Evolutionary conservation across 352 stramenopile genomes (phyloP).

Genomic region (Phytopythium oedochilum): DNA sequence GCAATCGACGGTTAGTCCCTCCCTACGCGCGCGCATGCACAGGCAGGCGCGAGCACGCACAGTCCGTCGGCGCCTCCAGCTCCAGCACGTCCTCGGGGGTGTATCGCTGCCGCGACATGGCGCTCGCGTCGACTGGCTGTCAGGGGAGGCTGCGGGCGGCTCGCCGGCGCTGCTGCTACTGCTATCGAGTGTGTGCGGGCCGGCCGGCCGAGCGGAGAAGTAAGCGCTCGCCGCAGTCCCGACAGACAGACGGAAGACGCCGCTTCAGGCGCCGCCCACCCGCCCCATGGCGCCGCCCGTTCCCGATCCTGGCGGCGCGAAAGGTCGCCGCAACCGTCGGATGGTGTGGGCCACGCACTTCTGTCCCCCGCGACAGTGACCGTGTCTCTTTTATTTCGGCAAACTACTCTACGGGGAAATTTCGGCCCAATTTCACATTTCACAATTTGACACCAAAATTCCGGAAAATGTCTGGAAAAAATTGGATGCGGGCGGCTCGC

Average conservation of each 20-base stretch:
- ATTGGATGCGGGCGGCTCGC: neutral
- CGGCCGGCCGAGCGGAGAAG: neutral
- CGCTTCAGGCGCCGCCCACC: neutral
- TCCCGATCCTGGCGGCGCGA: neutral
- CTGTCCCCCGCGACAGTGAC: neutral
- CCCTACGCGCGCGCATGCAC: too few relatives aligned
- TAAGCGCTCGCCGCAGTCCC: neutral
- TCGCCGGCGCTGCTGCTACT: neutral
- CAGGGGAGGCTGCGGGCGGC: too few relatives aligned
- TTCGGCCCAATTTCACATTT: too few relatives aligned
- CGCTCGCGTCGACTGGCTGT: constrained; percentile 6
- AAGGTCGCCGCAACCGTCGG: neutral
- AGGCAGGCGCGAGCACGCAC: constrained; percentile 22
- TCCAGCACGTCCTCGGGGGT: constrained; percentile 82
- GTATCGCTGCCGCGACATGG: constrained; percentile 70
- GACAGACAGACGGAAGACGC: neutral
- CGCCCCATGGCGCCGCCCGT: neutral
- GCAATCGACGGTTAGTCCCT: too few relatives aligned
- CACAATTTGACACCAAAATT: constrained; percentile 3
- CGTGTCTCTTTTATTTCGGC: too few relatives aligned
- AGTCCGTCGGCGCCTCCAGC: constrained; percentile 67
- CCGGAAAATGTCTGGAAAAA: neutral
- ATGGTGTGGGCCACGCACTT: neutral
- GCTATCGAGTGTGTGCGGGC: constrained; percentile 13
- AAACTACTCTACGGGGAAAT: too few relatives aligned